These are phyloP conservation scores for Phytopythium sindhum DNA, from an alignment of 352 stramenopile species.

Conservation along the genomic window DNA sequence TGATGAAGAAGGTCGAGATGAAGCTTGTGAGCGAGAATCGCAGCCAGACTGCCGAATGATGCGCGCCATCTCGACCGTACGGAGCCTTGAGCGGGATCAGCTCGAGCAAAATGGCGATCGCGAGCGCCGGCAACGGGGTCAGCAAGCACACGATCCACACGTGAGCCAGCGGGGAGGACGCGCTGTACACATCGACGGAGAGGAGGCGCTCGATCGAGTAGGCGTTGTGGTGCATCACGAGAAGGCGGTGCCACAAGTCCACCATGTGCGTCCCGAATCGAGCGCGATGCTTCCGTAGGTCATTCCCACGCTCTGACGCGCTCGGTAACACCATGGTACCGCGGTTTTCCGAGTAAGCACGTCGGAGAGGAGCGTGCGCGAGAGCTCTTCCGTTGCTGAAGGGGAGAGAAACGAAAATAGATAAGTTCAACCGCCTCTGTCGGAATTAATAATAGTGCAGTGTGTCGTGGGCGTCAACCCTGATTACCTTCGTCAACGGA, in stretches of 20 bases:
- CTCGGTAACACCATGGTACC: too few species aligned
- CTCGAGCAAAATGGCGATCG: conserved; percentile 21
- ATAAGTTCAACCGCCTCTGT: neutral
- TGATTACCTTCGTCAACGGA: too few species aligned
- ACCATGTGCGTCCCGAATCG: neutral
- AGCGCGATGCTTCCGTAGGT: neutral
- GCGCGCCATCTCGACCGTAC: conserved; percentile 6
- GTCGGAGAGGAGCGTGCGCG: too few species aligned
- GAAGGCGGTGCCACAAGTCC: neutral
- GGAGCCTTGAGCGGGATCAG: conserved; percentile 24
- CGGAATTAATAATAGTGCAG: too few species aligned
- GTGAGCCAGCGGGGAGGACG: conserved; percentile 10
- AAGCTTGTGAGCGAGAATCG: conserved; percentile 15
- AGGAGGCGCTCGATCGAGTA: conserved; percentile 33
- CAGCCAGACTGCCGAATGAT: conserved; percentile 26
- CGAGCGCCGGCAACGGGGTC: conserved; percentile 16
- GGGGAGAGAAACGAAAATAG: neutral
- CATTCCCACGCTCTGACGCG: neutral
- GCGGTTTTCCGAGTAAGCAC: neutral
- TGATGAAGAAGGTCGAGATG: conserved; percentile 12
- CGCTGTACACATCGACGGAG: conserved; percentile 23
- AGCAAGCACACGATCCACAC: conserved; percentile 16
- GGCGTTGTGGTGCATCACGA: neutral
- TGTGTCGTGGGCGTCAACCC: too few species aligned
- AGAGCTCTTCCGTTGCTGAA: neutral